Conservation (phyloP, 108 stramenopile species). For the Cyclostephanos tholiformis region DNA sequence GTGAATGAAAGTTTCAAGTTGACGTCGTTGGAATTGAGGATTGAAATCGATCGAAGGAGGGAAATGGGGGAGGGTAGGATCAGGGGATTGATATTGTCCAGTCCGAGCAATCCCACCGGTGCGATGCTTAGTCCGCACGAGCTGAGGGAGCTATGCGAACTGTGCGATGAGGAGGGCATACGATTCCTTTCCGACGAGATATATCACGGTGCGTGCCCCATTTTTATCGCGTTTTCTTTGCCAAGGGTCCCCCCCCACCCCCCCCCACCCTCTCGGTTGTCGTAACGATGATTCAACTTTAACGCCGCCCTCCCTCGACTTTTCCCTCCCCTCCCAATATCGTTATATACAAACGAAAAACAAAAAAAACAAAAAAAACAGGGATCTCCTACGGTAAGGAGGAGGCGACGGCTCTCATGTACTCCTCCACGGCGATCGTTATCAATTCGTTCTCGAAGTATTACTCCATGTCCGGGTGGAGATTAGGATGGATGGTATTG, state of each 20-base stretch:
- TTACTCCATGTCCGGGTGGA: slow-evolving; percentile 95
- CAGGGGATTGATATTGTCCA: slow-evolving; percentile 84
- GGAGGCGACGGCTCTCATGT: slow-evolving; percentile 86
- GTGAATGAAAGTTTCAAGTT: slow-evolving; percentile 84
- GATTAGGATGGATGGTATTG: slow-evolving; percentile 91
- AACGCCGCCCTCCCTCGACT: too few species aligned
- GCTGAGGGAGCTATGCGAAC: slow-evolving; percentile 75
- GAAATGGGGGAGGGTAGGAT: slow-evolving; percentile 44
- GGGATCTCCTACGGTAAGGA: slow-evolving; percentile 87
- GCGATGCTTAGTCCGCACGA: slow-evolving; percentile 82
- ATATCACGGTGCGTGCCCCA: slow-evolving; percentile 83
- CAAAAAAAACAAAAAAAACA: too few species aligned
- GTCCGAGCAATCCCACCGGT: slow-evolving; percentile 90
- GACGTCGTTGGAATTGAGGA: slow-evolving; percentile 72
- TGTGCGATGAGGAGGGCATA: slow-evolving; percentile 80
- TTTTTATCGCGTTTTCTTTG: too few species aligned
- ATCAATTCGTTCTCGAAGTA: slow-evolving; percentile 96
- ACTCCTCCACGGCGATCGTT: slow-evolving; percentile 68
- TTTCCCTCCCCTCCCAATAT: too few species aligned
- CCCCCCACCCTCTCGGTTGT: too few species aligned
- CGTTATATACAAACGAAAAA: background rate
- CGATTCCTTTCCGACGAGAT: slow-evolving; percentile 93
- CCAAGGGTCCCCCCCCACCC: too few species aligned
- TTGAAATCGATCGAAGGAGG: slow-evolving; percentile 56
- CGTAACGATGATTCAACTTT: too few species aligned